Base-by-base conservation (phyloP, 2,329 filamentous ascomycete genomes). In the Bretziella fagacearum region DNA sequence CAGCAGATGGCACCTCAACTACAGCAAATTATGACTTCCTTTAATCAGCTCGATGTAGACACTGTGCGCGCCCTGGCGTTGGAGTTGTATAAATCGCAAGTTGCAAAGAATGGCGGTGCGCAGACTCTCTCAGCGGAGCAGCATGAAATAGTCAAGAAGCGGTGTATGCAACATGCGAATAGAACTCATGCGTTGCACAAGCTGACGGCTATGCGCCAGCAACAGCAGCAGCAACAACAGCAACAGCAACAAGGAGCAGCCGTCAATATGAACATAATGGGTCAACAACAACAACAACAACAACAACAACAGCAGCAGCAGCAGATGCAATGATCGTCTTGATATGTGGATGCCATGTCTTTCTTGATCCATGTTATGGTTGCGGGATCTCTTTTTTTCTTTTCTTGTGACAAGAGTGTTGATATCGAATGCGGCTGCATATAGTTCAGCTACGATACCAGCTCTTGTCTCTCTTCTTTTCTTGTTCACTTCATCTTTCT, bases 181-280 rank as follows among this genome's bases (percentile, higher is more conserved):
- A 39, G 15, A 8, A 11, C 15, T 2, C 35, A 13, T 23, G 35
- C 18, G 10, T 10, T 39, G 2, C 18, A 22, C 3, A 39, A 39
- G 18, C 3, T 18, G 2, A 22, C 6, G 6, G n/a, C 17, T 8
- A 17, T 39, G 8, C 15, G 35, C n/a, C 53, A 58, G 52, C 56
- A 61, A 51, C 54, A 60, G 42, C 54, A 59, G 18, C 33, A 35
- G 32, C 37, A 41, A 22, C 63, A 66, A 32, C 64, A 66, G 45
- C 67, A 68, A 51, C 62, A 62, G 29, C 61, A 68, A 59, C 63
- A 46, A 39, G 5, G n/a, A 62, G 42, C 60, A 60, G 57, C 55
- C 57, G 33, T 30, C 17, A 39, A 39, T 39, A 39, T 39, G 35
- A 22, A 17, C 8, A 43, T 43, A 26, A 43, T 43, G 40, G 26